Evolutionary conservation across 1,284 basidiomycete species (phyloP).

Genomic region (Cutaneotrichosporon daszewskae): DNA sequence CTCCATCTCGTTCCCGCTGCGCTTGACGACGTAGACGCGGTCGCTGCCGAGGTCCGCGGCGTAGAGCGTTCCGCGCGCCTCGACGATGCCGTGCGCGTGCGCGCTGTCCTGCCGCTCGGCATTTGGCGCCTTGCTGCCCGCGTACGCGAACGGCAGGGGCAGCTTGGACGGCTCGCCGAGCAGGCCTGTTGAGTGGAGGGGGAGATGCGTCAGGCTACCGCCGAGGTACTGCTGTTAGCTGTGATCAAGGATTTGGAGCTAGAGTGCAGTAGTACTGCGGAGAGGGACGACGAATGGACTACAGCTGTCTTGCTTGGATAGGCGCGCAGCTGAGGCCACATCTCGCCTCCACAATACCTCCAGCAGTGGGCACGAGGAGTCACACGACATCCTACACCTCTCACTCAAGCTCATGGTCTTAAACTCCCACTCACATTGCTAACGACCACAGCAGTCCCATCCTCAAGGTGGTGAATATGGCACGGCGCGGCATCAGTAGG

Average conservation of each 20-base stretch:
- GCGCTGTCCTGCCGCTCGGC: constrained; percentile 40
- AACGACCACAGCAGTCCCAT: too few species aligned
- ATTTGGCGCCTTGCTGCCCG: constrained; percentile 28
- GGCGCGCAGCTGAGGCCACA: not conserved
- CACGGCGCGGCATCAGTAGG: too few species aligned
- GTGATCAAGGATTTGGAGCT: too few species aligned
- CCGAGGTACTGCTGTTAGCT: constrained; percentile 18
- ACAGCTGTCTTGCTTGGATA: not conserved
- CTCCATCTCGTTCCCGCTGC: constrained; percentile 23
- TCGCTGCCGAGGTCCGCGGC: constrained; percentile 44
- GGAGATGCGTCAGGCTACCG: constrained; percentile 30
- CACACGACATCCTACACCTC: too few species aligned
- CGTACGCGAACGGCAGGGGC: constrained; percentile 32
- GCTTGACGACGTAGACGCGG: constrained; percentile 34
- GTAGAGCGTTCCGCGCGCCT: constrained; percentile 31
- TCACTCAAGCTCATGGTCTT: too few species aligned
- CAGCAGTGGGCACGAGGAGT: too few species aligned
- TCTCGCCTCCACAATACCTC: too few species aligned
- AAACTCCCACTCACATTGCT: too few species aligned
- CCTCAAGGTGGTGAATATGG: too few species aligned
- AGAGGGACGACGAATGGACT: not conserved
- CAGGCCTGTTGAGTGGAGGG: constrained; percentile 24
- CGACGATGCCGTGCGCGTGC: constrained; percentile 43
- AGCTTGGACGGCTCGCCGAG: constrained; percentile 24
- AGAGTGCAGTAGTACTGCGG: not conserved